phyloP scores from a whole-genome alignment of 2,329 filamentous ascomycete species.

The Paecilomyces sp. region DNA sequence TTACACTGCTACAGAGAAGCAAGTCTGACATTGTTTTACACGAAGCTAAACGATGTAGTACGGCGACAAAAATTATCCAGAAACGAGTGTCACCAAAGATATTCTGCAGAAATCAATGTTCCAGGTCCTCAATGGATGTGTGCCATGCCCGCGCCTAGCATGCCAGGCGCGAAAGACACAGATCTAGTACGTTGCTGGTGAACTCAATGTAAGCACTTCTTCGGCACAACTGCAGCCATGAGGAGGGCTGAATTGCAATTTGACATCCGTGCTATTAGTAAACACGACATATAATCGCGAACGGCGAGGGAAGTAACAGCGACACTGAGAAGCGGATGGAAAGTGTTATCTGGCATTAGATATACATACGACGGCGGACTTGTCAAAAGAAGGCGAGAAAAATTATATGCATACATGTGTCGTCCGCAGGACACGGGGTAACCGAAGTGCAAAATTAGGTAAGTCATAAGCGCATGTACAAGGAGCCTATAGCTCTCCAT shows the following conservation, averaged over 20 bases:
- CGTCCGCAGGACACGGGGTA: constrained; percentile 14
- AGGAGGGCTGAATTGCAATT: constrained; percentile 81
- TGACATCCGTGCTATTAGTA: constrained; percentile 86
- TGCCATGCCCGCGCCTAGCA: constrained; percentile 26
- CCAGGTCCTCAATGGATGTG: constrained; percentile 39
- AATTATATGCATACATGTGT: constrained; percentile 17
- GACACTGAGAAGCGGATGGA: not conserved
- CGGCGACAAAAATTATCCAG: not conserved
- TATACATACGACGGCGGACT: not conserved
- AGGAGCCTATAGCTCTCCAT: constrained; percentile 35
- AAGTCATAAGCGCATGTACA: constrained; percentile 22
- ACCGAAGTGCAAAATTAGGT: constrained; percentile 8
- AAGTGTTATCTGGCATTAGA: constrained; percentile 2
- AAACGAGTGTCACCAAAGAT: not conserved
- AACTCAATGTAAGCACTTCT: constrained; percentile 86
- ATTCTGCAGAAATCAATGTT: constrained; percentile 20
- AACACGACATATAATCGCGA: not conserved
- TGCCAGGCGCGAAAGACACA: constrained; percentile 24
- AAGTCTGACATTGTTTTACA: not conserved
- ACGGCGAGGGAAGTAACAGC: not conserved
- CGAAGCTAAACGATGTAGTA: not conserved
- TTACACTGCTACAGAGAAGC: not conserved
- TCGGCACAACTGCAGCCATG: constrained; percentile 95
- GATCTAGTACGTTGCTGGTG: constrained; percentile 38
- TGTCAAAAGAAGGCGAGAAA: not conserved